A percentile compares a stretch with the other conserved stretches of the same genome.
These are phyloP conservation scores for Trichoderma sp. DNA, from an alignment of 2,329 filamentous ascomycete species.

Conservation along the genomic window DNA sequence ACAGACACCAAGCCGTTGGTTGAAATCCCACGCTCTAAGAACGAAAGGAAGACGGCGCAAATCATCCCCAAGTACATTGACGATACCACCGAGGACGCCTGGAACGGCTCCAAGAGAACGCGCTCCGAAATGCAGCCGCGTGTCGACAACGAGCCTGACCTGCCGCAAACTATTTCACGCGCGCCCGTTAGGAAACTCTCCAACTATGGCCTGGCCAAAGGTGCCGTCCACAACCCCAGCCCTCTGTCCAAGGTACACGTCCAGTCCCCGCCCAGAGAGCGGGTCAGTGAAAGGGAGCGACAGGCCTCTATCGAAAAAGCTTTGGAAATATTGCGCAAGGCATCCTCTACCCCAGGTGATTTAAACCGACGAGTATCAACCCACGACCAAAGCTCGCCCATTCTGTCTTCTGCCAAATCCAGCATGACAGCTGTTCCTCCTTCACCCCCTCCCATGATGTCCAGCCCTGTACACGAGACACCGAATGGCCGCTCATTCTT, in stretches of 20 bases:
- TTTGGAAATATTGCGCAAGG: constrained; percentile 41
- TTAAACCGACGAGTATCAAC: constrained; percentile 30
- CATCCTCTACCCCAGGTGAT: constrained; percentile 37
- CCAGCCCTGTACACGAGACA: constrained; percentile 40
- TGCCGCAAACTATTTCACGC: constrained; percentile 48
- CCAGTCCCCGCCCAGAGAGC: constrained; percentile 32
- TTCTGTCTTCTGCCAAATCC: constrained; percentile 44
- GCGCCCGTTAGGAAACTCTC: constrained; percentile 39
- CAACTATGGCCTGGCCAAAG: constrained; percentile 33
- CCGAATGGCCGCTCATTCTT: constrained; percentile 55
- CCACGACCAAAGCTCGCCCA: constrained; percentile 37
- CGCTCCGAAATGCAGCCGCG: constrained; percentile 56
- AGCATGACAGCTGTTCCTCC: constrained; percentile 46
- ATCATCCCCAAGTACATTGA: constrained; percentile 41
- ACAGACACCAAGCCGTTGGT: constrained; percentile 42
- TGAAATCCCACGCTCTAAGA: constrained; percentile 49
- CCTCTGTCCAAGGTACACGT: constrained; percentile 43
- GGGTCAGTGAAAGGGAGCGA: constrained; percentile 29
- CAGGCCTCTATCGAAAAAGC: constrained; percentile 39
- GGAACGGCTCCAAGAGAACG: constrained; percentile 44
- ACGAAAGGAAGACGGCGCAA: constrained; percentile 37
- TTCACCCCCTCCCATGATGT: constrained; percentile 38
- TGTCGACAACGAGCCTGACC: constrained; percentile 55
- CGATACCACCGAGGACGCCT: constrained; percentile 46
- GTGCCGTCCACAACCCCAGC: constrained; percentile 39